Evolutionary conservation across 2,329 filamentous ascomycete genomes (phyloP).

Genomic region (Calonectria fujianensis): DNA sequence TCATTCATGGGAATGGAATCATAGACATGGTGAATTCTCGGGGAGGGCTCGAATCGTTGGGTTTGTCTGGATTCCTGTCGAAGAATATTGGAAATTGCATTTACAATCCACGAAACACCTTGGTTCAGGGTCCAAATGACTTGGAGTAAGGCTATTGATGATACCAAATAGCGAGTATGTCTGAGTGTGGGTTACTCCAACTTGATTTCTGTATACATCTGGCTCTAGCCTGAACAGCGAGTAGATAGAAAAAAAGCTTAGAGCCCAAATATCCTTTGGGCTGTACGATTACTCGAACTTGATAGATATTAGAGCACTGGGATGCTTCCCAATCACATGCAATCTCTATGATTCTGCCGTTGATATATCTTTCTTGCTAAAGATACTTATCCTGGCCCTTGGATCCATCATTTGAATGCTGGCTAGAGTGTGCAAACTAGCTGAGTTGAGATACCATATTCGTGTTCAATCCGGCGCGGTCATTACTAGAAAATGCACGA

Average conservation of each 20-base stretch:
- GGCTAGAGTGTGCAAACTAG: neutral
- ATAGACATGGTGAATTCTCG: conserved; percentile 28
- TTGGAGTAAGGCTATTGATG: neutral
- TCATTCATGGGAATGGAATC: conserved; percentile 12
- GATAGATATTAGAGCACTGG: neutral
- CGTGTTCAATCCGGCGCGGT: no score
- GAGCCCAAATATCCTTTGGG: no score
- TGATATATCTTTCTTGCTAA: neutral
- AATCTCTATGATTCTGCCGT: no score
- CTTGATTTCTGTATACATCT: neutral
- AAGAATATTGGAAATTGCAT: conserved; percentile 28
- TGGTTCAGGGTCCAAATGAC: conserved; percentile 11
- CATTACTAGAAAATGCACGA: neutral
- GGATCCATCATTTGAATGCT: neutral
- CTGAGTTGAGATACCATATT: neutral
- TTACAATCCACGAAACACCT: conserved; percentile 8
- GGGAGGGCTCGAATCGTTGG: conserved; percentile 5
- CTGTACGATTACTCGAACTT: no score
- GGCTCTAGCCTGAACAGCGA: no score
- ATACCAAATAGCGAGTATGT: neutral
- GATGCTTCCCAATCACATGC: neutral
- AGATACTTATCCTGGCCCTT: neutral
- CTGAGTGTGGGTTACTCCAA: neutral
- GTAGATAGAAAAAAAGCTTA: no score
- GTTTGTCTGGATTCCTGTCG: conserved; percentile 23